Conservation (phyloP, 2,329 filamentous ascomycete species). For the Calonectria fujianensis region DNA sequence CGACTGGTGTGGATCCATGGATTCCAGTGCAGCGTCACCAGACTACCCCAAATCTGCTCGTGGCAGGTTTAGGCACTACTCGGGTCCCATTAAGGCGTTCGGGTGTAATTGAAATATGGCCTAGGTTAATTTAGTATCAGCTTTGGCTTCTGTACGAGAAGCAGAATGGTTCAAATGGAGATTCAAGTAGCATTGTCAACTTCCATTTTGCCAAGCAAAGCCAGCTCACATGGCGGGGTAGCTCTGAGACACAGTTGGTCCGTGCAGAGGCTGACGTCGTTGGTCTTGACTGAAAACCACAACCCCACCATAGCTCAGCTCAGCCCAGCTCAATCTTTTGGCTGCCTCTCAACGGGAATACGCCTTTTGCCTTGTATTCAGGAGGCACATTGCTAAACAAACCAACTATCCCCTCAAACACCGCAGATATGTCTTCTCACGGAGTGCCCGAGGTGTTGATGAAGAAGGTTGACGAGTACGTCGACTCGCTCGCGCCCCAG, state of each 20-base stretch:
- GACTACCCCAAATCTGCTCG: no score
- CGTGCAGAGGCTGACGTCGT: slow-evolving; percentile 44
- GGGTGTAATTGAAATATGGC: background rate
- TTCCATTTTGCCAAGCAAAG: background rate
- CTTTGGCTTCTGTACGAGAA: background rate
- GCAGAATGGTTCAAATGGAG: background rate
- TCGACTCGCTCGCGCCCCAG: slow-evolving; percentile 67
- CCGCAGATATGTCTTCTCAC: slow-evolving; percentile 59
- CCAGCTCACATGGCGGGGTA: slow-evolving; percentile 4
- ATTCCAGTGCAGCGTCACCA: background rate
- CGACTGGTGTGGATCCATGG: background rate
- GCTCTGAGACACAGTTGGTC: slow-evolving; percentile 4
- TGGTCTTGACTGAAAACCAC: background rate
- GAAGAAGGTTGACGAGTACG: slow-evolving; percentile 67
- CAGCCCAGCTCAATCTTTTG: slow-evolving; percentile 28
- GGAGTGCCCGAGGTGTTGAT: slow-evolving; percentile 65
- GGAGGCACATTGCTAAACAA: slow-evolving; percentile 1
- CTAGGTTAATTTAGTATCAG: background rate
- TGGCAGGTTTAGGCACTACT: background rate
- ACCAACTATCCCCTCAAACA: background rate
- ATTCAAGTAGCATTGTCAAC: background rate
- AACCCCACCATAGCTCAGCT: slow-evolving; percentile 31
- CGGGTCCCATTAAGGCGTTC: rapidly evolving
- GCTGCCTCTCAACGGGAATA: slow-evolving; percentile 12
- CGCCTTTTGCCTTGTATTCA: slow-evolving; percentile 25